Percentiles rank a stretch among this genome's conserved stretches.
These are phyloP conservation scores for Blastosporella zonata DNA, from an alignment of 1,284 basidiomycete genomes.

Conservation along the genomic window DNA sequence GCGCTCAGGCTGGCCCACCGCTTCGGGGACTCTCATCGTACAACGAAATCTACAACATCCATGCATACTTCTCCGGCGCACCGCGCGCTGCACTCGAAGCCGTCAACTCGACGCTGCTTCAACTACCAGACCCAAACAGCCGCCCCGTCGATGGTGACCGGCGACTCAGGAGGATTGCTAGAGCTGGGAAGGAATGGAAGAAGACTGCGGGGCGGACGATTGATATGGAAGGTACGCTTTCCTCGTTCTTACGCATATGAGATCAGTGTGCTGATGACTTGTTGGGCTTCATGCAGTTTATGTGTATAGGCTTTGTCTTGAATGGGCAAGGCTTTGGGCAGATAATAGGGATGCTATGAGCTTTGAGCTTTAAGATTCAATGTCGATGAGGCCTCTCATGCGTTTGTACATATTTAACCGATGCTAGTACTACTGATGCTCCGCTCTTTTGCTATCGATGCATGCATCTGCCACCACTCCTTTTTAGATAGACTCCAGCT, in stretches of 20 bases:
- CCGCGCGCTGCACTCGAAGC: slow-evolving; percentile 57
- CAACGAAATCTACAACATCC: slow-evolving; percentile 86
- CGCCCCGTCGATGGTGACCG: slow-evolving; percentile 64
- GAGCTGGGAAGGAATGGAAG: slow-evolving; percentile 89
- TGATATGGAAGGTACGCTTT: slow-evolving; percentile 82
- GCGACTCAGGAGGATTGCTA: slow-evolving; percentile 76
- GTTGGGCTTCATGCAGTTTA: slow-evolving; percentile 64
- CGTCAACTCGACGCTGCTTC: slow-evolving; percentile 45
- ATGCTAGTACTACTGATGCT: not conserved
- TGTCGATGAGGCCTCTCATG: too few relatives aligned
- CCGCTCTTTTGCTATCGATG: not conserved
- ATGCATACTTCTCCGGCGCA: not conserved
- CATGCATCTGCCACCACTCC: not conserved
- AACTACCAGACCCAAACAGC: slow-evolving; percentile 25
- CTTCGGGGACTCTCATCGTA: slow-evolving; percentile 77
- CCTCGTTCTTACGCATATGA: not conserved
- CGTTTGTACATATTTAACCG: too few relatives aligned
- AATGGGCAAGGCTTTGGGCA: slow-evolving; percentile 82
- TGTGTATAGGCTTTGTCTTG: slow-evolving; percentile 85
- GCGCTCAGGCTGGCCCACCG: slow-evolving; percentile 69
- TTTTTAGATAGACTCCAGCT: too few relatives aligned
- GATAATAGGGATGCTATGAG: slow-evolving; percentile 78
- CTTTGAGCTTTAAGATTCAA: slow-evolving; percentile 29
- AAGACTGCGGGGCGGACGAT: slow-evolving; percentile 73
- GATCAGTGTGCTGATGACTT: slow-evolving; percentile 14